Percentiles rank a stretch among this genome's conserved stretches.
Evolutionary conservation across 23 red algal species (phyloP).

Genomic region (Pyropia haitanensis): DNA sequence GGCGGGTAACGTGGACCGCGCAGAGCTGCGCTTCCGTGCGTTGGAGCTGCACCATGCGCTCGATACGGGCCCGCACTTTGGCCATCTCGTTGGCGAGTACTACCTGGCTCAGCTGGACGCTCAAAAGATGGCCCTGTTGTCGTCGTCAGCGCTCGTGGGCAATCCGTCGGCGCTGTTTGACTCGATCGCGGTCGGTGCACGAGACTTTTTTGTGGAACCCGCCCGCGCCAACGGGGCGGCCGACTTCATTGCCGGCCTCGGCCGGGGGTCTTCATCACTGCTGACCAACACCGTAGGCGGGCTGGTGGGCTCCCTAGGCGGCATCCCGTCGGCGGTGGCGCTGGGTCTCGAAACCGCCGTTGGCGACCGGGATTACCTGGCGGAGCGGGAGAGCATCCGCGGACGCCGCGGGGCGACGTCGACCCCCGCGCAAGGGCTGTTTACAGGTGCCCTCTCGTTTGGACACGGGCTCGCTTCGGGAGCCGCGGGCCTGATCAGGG

Average conservation of each 20-base stretch:
- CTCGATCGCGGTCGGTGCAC: constrained; percentile 82
- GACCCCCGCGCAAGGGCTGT: constrained; percentile 66
- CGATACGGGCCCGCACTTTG: constrained; percentile 62
- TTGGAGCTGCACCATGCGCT: constrained; percentile 76
- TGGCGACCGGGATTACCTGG: constrained; percentile 74
- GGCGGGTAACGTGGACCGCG: constrained; percentile 85
- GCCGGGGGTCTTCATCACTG: constrained; percentile 72
- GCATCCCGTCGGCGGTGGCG: constrained; percentile 73
- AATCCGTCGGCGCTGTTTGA: constrained; percentile 86
- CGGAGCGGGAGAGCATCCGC: constrained; percentile 71
- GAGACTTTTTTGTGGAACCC: constrained; percentile 94
- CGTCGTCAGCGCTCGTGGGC: constrained; percentile 63
- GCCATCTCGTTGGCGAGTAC: constrained; percentile 61
- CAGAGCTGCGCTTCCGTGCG: constrained; percentile 73
- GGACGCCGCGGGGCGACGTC: constrained; percentile 34
- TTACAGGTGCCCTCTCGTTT: constrained; percentile 70
- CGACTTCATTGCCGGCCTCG: constrained; percentile 83
- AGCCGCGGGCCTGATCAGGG: constrained; percentile 60
- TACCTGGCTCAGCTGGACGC: constrained; percentile 57
- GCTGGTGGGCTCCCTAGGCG: constrained; percentile 65
- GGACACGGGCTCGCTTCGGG: constrained; percentile 80
- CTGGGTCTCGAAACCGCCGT: constrained; percentile 78
- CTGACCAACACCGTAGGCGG: constrained; percentile 77
- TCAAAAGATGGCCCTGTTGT: constrained; percentile 76
- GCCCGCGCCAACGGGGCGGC: constrained; percentile 63